Base-by-base conservation (phyloP, 305 asterid genomes). In the Nicotiana rustica region DNA sequence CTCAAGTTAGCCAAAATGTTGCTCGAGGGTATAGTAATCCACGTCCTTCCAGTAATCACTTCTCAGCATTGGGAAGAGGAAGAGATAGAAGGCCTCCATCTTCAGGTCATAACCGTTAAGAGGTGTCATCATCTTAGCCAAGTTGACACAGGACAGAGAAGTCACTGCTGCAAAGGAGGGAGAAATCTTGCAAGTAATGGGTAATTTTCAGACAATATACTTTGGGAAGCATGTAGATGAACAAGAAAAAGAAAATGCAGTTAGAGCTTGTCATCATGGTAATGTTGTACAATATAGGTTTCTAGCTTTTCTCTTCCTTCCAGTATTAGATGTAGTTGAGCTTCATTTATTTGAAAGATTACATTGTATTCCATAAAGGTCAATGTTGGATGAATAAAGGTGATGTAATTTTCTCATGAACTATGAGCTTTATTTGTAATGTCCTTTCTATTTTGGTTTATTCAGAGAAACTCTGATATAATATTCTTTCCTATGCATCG, bases 51-150 rank as follows among this genome's bases (percentile, higher is more conserved):
- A 90, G 92, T 15, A 94, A 96, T 81, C 95, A 88, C 59, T 96
- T 83, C 85, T 85, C 98, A 6, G 86, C 93, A 38, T 82, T 90
- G 86, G 88, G 84, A 70, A 85, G 97, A 88, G 92, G 95, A 81
- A 88, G 92, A 49, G 88, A 82, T 77, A 90, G 96, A 84, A 78
- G 91, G 79, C 94, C 95, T 4, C 95, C 96, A 13, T 89, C 85
- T 5, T 87, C 95, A 1, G 89, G 90, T 60, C 19, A 87, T 85
- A 92, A 89, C 61, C 89, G 89, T 77, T 93, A 25, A 90, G 85
- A 82, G 61, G 70, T 21, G 8, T 29, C 79, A 21, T 73, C 64
- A 14, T 49, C 25, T 73, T 57, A 17, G 25, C 64, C 25, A 57
- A 9, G 25, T 57, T 10, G n/a, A 57, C 21, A 57, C 9, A n/a